A percentile compares a stretch with the other conserved stretches of the same genome.
Evolutionary conservation across 257 asterid genomes (phyloP).

Genomic region (Solanum chilense): DNA sequence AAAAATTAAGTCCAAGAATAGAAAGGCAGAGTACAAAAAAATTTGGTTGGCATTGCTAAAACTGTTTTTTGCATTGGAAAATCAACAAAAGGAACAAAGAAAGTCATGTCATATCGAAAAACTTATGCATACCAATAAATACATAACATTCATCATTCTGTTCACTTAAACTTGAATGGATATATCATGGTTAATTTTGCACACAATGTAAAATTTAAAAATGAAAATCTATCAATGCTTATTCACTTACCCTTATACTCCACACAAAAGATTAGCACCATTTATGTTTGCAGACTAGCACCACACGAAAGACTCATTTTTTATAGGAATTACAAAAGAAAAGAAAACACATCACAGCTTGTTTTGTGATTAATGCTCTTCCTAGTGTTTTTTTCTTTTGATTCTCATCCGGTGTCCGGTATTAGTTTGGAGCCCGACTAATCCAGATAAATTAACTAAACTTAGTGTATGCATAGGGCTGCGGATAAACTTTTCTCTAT

Average conservation of each 20-base stretch:
- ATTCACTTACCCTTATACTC: not conserved
- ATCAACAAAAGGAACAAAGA: not conserved
- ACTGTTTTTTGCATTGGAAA: not conserved
- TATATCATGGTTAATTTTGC: not conserved
- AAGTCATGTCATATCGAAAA: not conserved
- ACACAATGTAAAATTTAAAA: not conserved
- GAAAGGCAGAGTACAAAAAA: not conserved
- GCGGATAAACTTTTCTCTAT: not conserved
- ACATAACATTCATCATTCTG: not conserved
- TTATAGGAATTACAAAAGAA: not conserved
- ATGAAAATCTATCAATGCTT: not conserved
- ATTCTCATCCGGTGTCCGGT: not conserved
- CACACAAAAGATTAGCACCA: not conserved
- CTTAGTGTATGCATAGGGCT: not conserved
- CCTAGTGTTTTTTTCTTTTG: not conserved
- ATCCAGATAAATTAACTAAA: not conserved
- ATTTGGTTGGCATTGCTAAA: not conserved
- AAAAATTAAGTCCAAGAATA: not conserved
- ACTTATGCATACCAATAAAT: not conserved
- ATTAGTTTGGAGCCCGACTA: not conserved
- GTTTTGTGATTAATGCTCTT: not conserved
- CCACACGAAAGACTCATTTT: not conserved
- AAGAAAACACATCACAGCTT: not conserved
- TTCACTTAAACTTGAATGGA: not conserved
- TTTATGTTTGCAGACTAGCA: not conserved